Evolutionary conservation across 352 stramenopile genomes (phyloP), one percentile per base, ranked within the genome.

Genomic region (Globisporangium spinosum): DNA sequence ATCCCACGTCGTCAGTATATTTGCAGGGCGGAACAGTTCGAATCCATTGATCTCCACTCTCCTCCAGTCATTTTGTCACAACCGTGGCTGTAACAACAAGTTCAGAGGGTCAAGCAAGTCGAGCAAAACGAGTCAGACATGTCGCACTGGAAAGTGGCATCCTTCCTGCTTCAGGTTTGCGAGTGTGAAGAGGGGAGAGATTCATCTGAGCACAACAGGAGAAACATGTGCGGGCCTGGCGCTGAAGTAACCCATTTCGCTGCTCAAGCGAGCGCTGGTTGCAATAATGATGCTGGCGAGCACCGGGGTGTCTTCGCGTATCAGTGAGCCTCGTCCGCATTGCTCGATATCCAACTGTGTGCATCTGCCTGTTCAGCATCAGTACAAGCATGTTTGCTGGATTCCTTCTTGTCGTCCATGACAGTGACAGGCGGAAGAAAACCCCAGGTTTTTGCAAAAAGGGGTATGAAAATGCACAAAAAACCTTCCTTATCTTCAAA

Each of bases 111-210:
- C 56, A 23, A 17, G 32, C 34, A 62, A n/a, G n/a, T 29, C n/a
- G 23, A 49, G 9, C 32, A 45, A 62, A 27, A 32, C 57, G n/a
- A 62, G 20, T 38, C 8, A 62, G 32, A n/a, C 54, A 59, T 62
- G 57, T 62, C 57, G 57, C 57, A 63, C 32, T n/a, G 27, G 20
- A 51, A 62, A 62, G n/a, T 49, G n/a, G 40, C 40, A 49, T 51
- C 43, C 17, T 20, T 23, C 17, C 20, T 51, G 43, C 17, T 51
- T 51, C 17, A n/a, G 17, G 4, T 51, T 51, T 9, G 17, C 7
- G 6, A 23, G 17, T 23, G 43, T 45, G 38, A 45, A 45, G 38
- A 13, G 13, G 12, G 12, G 9, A 10, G 13, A 23, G 43, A 22
- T 23, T 17, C 17, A 49, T 47, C 38, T 47, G 38, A 43, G 12